A percentile compares a stretch with the other conserved stretches of the same genome.
phyloP scores from a whole-genome alignment of 2,329 filamentous ascomycete species.

The Xylariales sp. region DNA sequence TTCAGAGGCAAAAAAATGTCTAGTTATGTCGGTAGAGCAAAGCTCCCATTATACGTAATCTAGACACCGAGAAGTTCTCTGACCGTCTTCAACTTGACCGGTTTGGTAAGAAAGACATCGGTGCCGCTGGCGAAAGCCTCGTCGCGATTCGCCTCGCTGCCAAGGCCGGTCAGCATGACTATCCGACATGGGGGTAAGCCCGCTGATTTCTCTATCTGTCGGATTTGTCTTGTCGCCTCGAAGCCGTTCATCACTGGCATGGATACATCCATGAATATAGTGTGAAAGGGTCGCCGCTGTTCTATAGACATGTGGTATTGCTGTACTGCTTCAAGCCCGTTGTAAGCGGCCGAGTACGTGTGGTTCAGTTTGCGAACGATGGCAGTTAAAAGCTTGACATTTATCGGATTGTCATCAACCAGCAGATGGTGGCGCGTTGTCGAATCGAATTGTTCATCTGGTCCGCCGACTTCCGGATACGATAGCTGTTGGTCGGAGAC shows the following conservation, averaged over 20 bases:
- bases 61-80: too few species aligned
- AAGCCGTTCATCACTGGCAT: too few species aligned
- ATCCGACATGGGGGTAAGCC: slow-evolving; percentile 32
- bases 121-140: slow-evolving; percentile 41
- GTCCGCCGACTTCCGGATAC: too few species aligned
- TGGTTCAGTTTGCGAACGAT: slow-evolving; percentile 26
- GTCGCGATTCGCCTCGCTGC: slow-evolving; percentile 35
- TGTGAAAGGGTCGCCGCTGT: slow-evolving; percentile 6
- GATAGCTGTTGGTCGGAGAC: too few species aligned
- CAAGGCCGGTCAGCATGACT: slow-evolving; percentile 41
- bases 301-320: slow-evolving; percentile 18
- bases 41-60: too few species aligned
- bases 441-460: too few species aligned
- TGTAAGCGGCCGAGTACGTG: slow-evolving; percentile 25
- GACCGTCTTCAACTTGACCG: slow-evolving; percentile 35
- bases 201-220: slow-evolving; percentile 26
- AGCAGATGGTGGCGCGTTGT: slow-evolving; percentile 29
- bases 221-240: too few species aligned
- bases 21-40: too few species aligned
- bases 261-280: slow-evolving; percentile 24
- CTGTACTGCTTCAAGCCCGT: slow-evolving; percentile 33
- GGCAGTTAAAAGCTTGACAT: slow-evolving; percentile 25
- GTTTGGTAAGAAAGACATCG: slow-evolving; percentile 43
- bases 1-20: too few species aligned
- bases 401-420: slow-evolving; percentile 37